These are phyloP conservation scores for Monosporascus sp. DNA, from an alignment of 2,329 filamentous ascomycete species.

Conservation along the genomic window DNA sequence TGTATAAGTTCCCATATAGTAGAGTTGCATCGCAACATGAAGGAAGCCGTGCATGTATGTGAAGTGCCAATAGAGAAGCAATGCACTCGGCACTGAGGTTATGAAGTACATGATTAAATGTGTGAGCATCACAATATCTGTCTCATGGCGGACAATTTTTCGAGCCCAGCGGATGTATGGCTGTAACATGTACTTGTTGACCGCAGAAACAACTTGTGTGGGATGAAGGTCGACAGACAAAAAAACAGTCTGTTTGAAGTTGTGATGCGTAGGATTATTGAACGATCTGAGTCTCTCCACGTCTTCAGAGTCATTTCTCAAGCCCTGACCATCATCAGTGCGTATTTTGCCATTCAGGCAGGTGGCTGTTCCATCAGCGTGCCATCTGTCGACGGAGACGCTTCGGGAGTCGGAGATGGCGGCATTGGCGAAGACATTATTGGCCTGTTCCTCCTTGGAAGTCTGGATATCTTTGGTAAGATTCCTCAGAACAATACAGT, in stretches of 20 bases:
- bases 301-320: no score
- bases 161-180: conserved; percentile 24
- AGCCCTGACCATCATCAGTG: no score
- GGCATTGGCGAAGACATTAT: no score
- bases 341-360: no score
- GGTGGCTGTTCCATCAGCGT: no score
- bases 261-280: no score
- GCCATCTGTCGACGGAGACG: no score
- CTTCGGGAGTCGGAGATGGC: no score
- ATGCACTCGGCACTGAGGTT: conserved; percentile 65
- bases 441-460: no score
- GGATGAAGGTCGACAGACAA: conserved; percentile 35
- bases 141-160: conserved; percentile 17
- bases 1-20: conserved; percentile 69
- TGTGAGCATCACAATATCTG: conserved; percentile 71
- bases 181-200: conserved; percentile 16
- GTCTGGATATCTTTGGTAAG: no score
- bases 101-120: conserved; percentile 68
- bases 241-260: conserved; percentile 44
- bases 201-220: not conserved
- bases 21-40: conserved; percentile 61
- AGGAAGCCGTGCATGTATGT: conserved; percentile 61
- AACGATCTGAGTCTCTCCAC: no score
- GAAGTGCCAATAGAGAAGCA: conserved; percentile 60
- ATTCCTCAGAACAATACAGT: no score